These are phyloP conservation scores for Candida bentonensis DNA, from an alignment of 805 yeast species.

Conservation along the genomic window DNA sequence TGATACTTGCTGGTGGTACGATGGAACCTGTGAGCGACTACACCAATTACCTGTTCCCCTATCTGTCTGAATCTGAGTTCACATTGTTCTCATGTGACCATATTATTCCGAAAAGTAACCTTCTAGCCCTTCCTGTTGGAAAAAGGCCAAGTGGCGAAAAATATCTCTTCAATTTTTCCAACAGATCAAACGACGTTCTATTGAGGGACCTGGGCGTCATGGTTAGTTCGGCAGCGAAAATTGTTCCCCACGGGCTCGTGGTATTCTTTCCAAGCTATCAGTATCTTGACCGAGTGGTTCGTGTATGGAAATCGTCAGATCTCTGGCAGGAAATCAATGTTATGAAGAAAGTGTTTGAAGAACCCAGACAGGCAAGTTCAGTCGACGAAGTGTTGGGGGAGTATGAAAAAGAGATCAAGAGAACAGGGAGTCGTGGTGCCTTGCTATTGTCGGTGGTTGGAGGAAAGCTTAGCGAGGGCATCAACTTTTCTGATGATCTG, in stretches of 20 bases:
- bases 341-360: constrained; percentile 33
- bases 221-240: constrained; percentile 27
- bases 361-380: constrained; percentile 30
- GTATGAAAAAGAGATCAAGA: constrained; percentile 32
- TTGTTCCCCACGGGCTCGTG: constrained; percentile 64
- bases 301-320: constrained; percentile 31
- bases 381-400: constrained; percentile 34
- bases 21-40: constrained; percentile 83
- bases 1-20: constrained; percentile 85
- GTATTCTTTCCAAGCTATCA: constrained; percentile 76
- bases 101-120: constrained; percentile 57
- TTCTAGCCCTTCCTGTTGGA: constrained; percentile 43
- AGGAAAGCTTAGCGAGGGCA: constrained; percentile 87
- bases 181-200: constrained; percentile 34
- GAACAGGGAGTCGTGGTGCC: constrained; percentile 35
- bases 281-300: constrained; percentile 40
- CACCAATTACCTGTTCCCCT: constrained; percentile 50
- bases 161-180: constrained; percentile 58
- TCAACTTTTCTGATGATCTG: constrained; percentile 75
- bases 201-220: constrained; percentile 37
- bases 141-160: constrained; percentile 14
- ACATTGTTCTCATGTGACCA: constrained; percentile 65
- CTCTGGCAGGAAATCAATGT: constrained; percentile 17
- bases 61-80: constrained; percentile 28
- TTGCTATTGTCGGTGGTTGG: constrained; percentile 76